Evolutionary conservation across 1,284 basidiomycete genomes (phyloP).

Genomic region (Pterulicium gracile): DNA sequence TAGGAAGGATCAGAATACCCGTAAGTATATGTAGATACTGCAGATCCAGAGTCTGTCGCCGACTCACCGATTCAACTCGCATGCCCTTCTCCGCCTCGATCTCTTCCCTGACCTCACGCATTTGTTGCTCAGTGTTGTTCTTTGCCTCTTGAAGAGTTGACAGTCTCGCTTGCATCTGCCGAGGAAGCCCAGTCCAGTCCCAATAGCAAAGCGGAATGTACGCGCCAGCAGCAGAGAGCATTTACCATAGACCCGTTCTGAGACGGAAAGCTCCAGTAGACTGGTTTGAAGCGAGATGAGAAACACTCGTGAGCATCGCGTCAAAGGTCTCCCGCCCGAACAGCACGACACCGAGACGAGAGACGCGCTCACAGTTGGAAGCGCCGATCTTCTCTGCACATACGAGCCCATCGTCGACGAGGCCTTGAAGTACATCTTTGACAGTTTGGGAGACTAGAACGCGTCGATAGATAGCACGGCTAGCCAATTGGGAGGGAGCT

Average conservation of each 20-base stretch:
- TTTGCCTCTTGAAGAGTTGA: conserved; percentile 42
- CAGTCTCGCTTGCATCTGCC: conserved; percentile 51
- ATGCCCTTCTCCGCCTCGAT: conserved; percentile 43
- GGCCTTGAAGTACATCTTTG: conserved; percentile 78
- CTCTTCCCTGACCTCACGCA: conserved; percentile 30
- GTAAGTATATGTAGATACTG: neutral
- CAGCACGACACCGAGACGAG: too few relatives aligned
- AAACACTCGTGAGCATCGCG: conserved; percentile 1
- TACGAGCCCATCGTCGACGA: conserved; percentile 77
- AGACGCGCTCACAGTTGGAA: conserved; percentile 67
- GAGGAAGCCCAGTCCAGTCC: conserved; percentile 7
- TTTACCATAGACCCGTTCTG: conserved; percentile 69
- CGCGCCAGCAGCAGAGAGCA: neutral
- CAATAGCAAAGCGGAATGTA: neutral
- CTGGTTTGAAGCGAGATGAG: conserved; percentile 34
- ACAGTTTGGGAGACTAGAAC: conserved; percentile 71
- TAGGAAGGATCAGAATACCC: neutral
- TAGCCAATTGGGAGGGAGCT: too few relatives aligned
- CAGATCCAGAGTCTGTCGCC: neutral
- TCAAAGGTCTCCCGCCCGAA: too few relatives aligned
- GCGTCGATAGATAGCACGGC: neutral
- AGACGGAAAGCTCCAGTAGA: conserved; percentile 90
- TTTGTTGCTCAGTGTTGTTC: conserved; percentile 33
- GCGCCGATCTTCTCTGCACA: conserved; percentile 84
- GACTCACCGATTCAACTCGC: conserved; percentile 56